Evolutionary conservation across 805 yeast species (phyloP).

Genomic region (Saturnispora kantuleensis): DNA sequence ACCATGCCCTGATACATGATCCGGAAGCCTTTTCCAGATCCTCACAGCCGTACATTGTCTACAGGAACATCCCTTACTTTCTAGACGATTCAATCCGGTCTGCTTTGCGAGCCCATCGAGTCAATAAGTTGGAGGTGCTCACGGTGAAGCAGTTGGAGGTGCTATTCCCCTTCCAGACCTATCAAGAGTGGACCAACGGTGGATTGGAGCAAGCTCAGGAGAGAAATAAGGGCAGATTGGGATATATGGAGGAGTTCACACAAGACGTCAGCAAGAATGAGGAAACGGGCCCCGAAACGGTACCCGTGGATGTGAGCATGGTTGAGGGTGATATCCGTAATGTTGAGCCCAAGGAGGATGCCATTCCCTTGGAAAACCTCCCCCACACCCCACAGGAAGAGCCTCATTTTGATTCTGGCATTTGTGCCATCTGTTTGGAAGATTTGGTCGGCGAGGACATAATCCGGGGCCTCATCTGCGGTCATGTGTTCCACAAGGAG

Average conservation of each 20-base stretch:
- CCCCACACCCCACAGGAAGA: background rate
- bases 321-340: slow-evolving; percentile 10
- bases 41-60: slow-evolving; percentile 9
- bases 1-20: slow-evolving; percentile 14
- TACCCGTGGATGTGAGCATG: background rate
- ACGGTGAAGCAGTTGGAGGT: slow-evolving; percentile 39
- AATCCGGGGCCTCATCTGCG: slow-evolving; percentile 70
- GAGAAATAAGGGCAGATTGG: slow-evolving; percentile 30
- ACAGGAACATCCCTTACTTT: slow-evolving; percentile 3
- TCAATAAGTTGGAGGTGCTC: slow-evolving; percentile 41
- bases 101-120: slow-evolving; percentile 25
- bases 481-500: slow-evolving; percentile 71
- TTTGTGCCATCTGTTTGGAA: slow-evolving; percentile 75
- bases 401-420: slow-evolving; percentile 51
- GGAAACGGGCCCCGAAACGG: no score
- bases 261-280: no score
- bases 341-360: slow-evolving; percentile 1
- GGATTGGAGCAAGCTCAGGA: slow-evolving; percentile 44
- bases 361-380: background rate
- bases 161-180: slow-evolving; percentile 49
- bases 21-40: background rate
- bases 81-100: slow-evolving; percentile 4
- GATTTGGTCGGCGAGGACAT: slow-evolving; percentile 47
- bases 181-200: slow-evolving; percentile 50
- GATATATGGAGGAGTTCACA: slow-evolving; percentile 29